These are phyloP conservation scores for Jacaranda mimosifolia DNA, from an alignment of 257 asterid genomes.

Conservation along the genomic window DNA sequence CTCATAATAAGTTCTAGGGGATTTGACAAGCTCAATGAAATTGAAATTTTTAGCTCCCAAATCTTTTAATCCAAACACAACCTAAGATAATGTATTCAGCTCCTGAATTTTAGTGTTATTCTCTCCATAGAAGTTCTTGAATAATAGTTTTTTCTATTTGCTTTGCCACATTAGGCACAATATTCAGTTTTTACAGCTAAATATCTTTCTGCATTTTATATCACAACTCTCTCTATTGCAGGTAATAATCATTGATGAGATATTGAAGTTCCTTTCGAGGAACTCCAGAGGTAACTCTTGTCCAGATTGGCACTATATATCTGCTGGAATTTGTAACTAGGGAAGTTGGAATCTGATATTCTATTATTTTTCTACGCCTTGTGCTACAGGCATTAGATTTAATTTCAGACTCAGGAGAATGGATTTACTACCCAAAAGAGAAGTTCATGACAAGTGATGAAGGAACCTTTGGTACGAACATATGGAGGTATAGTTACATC, in stretches of 20 bases:
- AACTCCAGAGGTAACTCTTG: slow-evolving; percentile 52
- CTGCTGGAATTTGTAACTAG: background rate
- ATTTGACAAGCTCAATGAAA: background rate
- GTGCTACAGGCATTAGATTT: slow-evolving; percentile 61
- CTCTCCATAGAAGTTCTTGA: background rate
- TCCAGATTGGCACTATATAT: background rate
- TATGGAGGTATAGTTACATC: background rate
- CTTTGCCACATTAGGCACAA: background rate
- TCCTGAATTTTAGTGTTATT: background rate
- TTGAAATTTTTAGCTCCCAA: background rate
- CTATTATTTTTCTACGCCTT: slow-evolving; percentile 15
- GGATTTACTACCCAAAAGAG: slow-evolving; percentile 89
- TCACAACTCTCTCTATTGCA: slow-evolving; percentile 44
- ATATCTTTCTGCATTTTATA: background rate
- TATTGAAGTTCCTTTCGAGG: slow-evolving; percentile 92
- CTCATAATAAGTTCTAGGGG: background rate
- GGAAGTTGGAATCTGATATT: slow-evolving; percentile 28
- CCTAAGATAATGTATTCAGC: background rate
- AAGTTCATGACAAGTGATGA: slow-evolving; percentile 63
- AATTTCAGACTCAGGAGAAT: slow-evolving; percentile 74
- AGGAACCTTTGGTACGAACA: background rate
- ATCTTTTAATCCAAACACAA: background rate
- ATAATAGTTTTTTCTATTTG: background rate
- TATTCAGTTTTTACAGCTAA: background rate
- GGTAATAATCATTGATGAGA: slow-evolving; percentile 95